Conservation (phyloP, 2,329 filamentous ascomycete species). For the Colletotrichum cordylinicola region DNA sequence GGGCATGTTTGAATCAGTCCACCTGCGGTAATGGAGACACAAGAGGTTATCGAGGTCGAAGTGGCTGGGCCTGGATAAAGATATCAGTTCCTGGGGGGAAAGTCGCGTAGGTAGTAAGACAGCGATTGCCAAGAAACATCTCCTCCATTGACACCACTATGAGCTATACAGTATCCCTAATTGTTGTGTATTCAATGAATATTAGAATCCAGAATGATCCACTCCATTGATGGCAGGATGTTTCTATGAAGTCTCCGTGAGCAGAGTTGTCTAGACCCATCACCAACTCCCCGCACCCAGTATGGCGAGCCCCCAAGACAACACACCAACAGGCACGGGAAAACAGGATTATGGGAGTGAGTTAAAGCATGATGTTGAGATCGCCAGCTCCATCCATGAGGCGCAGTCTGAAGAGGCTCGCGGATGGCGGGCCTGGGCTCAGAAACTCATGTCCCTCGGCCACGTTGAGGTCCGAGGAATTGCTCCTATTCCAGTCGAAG, state of each 20-base stretch:
- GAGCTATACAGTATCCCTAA: background rate
- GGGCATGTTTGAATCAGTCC: accelerated
- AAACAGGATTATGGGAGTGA: background rate
- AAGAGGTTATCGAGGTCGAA: background rate
- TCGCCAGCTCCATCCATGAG: background rate
- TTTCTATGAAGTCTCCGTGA: background rate
- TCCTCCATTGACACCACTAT: too few species aligned
- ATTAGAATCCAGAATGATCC: background rate
- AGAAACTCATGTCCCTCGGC: background rate
- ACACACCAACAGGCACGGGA: background rate
- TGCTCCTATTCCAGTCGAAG: slow-evolving; percentile 33
- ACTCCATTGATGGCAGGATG: too few species aligned
- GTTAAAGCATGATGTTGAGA: background rate
- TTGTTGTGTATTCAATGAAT: background rate
- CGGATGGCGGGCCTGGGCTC: background rate
- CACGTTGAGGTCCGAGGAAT: slow-evolving; percentile 34
- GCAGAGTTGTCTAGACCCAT: background rate
- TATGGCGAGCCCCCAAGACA: background rate
- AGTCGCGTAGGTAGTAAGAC: accelerated
- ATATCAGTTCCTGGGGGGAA: background rate
- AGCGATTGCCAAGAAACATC: background rate
- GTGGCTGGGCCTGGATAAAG: background rate
- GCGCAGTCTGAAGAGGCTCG: background rate
- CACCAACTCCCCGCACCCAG: background rate
- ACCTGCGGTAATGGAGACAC: background rate